A percentile compares a stretch with the other conserved stretches of the same genome.
These are phyloP conservation scores for Fennellomyces sp. DNA, from an alignment of 371 early-diverging fungal species.

Conservation along the genomic window DNA sequence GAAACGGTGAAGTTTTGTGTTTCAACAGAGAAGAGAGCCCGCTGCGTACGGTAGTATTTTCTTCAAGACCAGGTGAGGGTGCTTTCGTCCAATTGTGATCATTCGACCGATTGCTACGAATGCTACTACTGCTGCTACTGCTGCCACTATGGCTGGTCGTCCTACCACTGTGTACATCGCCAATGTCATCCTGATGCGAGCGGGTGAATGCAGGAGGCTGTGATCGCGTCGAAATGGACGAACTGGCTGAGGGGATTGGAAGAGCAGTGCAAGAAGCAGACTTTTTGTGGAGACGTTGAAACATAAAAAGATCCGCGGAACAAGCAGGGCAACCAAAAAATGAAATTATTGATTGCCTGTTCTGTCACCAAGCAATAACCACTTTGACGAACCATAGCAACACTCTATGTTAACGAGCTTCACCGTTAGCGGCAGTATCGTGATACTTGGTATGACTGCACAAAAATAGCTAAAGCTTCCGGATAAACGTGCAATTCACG, in stretches of 20 bases:
- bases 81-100: not conserved
- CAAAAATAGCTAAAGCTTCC: too few relatives aligned
- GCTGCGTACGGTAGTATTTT: conserved; percentile 4
- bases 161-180: not conserved
- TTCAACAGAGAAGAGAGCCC: conserved; percentile 2
- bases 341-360: too few relatives aligned
- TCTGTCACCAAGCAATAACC: too few relatives aligned
- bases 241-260: not conserved
- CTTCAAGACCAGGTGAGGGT: not conserved
- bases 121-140: not conserved
- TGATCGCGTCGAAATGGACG: not conserved
- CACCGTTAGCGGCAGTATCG: too few relatives aligned
- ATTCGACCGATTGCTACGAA: not conserved
- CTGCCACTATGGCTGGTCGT: not conserved
- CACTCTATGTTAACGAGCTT: too few relatives aligned
- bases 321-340: too few relatives aligned
- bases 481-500: too few relatives aligned
- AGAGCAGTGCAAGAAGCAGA: not conserved
- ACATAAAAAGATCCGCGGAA: too few relatives aligned
- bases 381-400: too few relatives aligned
- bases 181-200: not conserved
- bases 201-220: not conserved
- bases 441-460: too few relatives aligned
- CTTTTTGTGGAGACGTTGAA: not conserved
- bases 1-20: conserved; percentile 1